Base-by-base conservation (phyloP, 257 asterid species). In the Solanum pimpinellifolium region DNA sequence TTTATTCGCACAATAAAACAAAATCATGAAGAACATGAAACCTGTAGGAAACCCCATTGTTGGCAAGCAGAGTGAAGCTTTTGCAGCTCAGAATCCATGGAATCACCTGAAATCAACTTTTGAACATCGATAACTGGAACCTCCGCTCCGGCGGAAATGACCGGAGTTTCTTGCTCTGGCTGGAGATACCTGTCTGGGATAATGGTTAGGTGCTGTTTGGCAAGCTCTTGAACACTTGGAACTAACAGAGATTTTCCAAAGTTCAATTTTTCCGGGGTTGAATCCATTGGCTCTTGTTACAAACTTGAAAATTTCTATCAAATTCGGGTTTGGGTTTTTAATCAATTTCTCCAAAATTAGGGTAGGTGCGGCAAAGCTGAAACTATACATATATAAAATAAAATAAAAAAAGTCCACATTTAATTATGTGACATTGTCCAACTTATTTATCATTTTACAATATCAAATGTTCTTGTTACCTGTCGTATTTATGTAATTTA, bases 41-140 rank as follows among this genome's bases (percentile, higher is more conserved):
- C 96, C 96, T 94, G 96, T 85, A 93, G 91, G 83, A 94, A 94
- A 9, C 96, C 97, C 96, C 96, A 93, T 21, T 93, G 87, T 87
- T 89, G 89, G 91, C 95, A 94, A 41, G 95, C 97, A 2, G 44
- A 86, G 86, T 93, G 95, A 86, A 94, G 95, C 56, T 85, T 90
- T 20, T 89, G 84, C 42, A 90, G 44, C 81, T 94, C 93, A 27
- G 70, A 65, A 91, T 52, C 86, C 46, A 33, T 44, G 10, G 89
- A 85, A 52, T 83, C 83, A 27, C 90, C 87, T 20, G 37, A 60
- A 16, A 91, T 74, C 90, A 93, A 84, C 41, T 65, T 74, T 20
- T 88, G 83, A 65, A 92, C 70, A 86, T 93, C 92, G 42, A 93
- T 88, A 1, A 91, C 87, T 5, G 94, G 94, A 25, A 92, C 77